Base-by-base conservation (phyloP, 345 rosid genomes). In the Gossypium mustelinum region DNA sequence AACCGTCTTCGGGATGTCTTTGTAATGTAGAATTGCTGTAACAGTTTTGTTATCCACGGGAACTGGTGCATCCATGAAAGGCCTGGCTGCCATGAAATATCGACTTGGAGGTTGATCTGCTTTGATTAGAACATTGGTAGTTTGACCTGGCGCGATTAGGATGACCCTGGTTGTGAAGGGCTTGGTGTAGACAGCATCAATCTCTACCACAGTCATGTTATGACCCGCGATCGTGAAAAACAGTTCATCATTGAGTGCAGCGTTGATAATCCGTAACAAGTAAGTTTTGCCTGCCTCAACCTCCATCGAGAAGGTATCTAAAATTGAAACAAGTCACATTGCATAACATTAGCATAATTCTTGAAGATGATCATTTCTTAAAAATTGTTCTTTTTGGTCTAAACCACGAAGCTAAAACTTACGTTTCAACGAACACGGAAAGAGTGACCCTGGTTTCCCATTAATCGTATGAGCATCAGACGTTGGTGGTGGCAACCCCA, bases 381-480 rank as follows among this genome's bases (percentile, higher is more conserved):
- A 13, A 45, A 47, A 47, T 20, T 5, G 41, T 22, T 20, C 22
- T 48, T 54, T 54, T 54, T 22, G 25, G 9, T n/a, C 9, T 20
- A 54, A 22, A 56, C 27, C 39, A 43, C 13, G 44, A 41, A n/a
- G 51, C 17, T 71, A 44, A 20, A 2, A 3, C 16, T 58, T 83
- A 88, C 92, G 84, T 65, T 90, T 88, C 57, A 82, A 68, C 24
- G 90, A 88, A 76, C 93, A 90, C 0, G 89, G 87, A 65, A 88
- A 90, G 24, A 88, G 85, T 22, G 91, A 88, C 62, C 94, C 92
- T 17, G 92, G 90, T 74, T 84, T 87, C 11, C 91, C 91, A 64
- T 90, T 87, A 11, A 88, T 80, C 16, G 89, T 83, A 73, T 83
- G 90, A 75, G 95, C 91, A 58, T 90, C 90, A 0, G 93, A 88